Percentiles rank a stretch among this genome's conserved stretches.
Evolutionary conservation across 2,329 filamentous ascomycete species (phyloP).

Genomic region (Clonostachys rosea): DNA sequence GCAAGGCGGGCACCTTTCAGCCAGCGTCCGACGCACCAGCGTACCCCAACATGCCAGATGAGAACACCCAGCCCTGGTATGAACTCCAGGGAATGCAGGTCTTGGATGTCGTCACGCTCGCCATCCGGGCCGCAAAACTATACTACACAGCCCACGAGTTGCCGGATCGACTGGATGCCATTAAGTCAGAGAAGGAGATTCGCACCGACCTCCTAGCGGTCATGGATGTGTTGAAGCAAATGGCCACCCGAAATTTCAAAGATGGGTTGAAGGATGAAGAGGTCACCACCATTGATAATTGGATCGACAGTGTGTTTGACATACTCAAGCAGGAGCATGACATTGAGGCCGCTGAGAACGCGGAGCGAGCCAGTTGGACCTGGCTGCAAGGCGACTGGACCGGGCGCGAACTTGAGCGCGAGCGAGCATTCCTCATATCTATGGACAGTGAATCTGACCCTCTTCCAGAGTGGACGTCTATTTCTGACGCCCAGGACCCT

Average conservation of each 20-base stretch:
- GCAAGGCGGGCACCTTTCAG: conserved; percentile 22
- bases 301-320: conserved; percentile 73
- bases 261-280: conserved; percentile 79
- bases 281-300: conserved; percentile 66
- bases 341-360: conserved; percentile 67
- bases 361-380: conserved; percentile 68
- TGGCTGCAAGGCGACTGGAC: conserved; percentile 81
- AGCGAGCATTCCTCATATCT: conserved; percentile 75
- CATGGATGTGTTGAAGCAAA: conserved; percentile 86
- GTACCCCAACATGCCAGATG: conserved; percentile 33
- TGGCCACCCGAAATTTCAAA: conserved; percentile 82
- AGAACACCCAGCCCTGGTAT: conserved; percentile 63
- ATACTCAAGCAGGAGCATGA: conserved; percentile 75
- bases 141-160: conserved; percentile 94
- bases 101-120: conserved; percentile 86
- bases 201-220: conserved; percentile 79
- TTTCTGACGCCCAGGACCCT: conserved; percentile 28
- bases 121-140: conserved; percentile 91
- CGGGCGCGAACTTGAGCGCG: conserved; percentile 69
- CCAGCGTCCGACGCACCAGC: conserved; percentile 16
- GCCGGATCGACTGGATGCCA: conserved; percentile 77
- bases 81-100: conserved; percentile 91
- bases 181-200: conserved; percentile 83
- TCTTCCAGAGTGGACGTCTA: conserved; percentile 64
- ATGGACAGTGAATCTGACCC: conserved; percentile 58